Evolutionary conservation across 2,329 filamentous ascomycete genomes (phyloP), one percentile per base, ranked within the genome.

Genomic region (Aphanocladium album): DNA sequence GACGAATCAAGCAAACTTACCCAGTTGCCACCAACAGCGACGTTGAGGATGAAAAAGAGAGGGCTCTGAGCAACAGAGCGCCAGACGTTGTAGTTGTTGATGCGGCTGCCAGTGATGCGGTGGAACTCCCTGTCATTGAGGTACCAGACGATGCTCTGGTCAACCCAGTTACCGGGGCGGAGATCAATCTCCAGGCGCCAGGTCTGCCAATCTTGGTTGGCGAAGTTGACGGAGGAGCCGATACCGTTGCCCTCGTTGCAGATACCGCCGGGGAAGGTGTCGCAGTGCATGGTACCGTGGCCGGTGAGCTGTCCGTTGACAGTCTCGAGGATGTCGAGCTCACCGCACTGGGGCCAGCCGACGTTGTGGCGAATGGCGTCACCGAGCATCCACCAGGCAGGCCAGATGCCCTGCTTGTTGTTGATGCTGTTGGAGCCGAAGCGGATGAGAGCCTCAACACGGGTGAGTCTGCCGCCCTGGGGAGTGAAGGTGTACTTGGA

Each of bases 321-420:
- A 60, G 77, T 79, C 74, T 85, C 83, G 68, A 85, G 74, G 65
- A 85, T 79, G 68, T 85, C 83, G 54, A 85, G 73, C 74, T 85
- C 83, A 62, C 83, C 83, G 61, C 79, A 80, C 9, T 62, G 57
- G 0, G 83, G 83, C 83, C 83, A 85, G 16, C 66, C 39, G 1
- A 74, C 77, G 9, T 80, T 80, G 49, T 77, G 72, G 27, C 79
- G 77, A 59, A 80, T 72, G 12, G 76, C 69, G 54, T 83, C 75
- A 45, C 83, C 82, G 17, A 85, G 74, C 62, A 83, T 73, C 82
- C 82, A 85, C 66, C 84, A 84, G 0, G 83, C 83, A 0, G 83
- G 82, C 83, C 82, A 85, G 54, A 85, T 74, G 5, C 83, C 83
- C 64, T 83, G 75, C 70, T 83, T 81, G 47, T 69, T 68, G 2